Base-by-base conservation (phyloP, 129 eudicot species). In the Glebionis coronaria region DNA sequence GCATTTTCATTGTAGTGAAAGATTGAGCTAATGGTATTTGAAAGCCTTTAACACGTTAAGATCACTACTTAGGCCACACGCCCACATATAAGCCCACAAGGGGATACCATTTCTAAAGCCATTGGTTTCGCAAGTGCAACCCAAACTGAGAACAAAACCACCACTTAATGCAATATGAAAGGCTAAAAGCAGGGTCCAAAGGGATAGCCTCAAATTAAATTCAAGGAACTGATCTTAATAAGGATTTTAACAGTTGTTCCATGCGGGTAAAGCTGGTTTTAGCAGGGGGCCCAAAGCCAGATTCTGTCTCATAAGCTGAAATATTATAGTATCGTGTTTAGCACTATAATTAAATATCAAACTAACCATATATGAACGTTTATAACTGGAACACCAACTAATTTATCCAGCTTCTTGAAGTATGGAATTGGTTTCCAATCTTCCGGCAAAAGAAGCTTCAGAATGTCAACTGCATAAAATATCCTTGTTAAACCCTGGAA, bases 311-410 rank as follows among this genome's bases (percentile, higher is more conserved):
- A 42, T 63, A 5, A 31, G 56, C 47, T 23, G 28, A 72, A 15
- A 11, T 38, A 25, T 23, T 40, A 44, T 53, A 12, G 56, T 73
- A 42, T 44, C 12, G 16, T 16, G 66, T 16, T 55, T 27, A 73
- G 72, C 65, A 29, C 16, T 65, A 65, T 65, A 57, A 16, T 44
- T 49, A 65, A 56, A 18, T 13, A 60, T 56, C 42, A 25, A 56
- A 79, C 95, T 81, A 69, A 94, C 99, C 99, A 94, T 75, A 94
- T 94, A 78, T 94, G 99, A 64, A 94, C 97, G 69, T 94, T 94
- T 64, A 94, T 94, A 70, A 94, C 99, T 3, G 99, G 99, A 72
- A 94, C 99, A 59, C 99, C 99, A 40, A 94, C 97, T 81, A 94
- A 71, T 76, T 90, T 94, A n/a, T 94, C 99, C 84, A 94, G 59